These are phyloP conservation scores for Potentilla sterilis DNA, from an alignment of 306 rosid genomes.

Conservation along the genomic window DNA sequence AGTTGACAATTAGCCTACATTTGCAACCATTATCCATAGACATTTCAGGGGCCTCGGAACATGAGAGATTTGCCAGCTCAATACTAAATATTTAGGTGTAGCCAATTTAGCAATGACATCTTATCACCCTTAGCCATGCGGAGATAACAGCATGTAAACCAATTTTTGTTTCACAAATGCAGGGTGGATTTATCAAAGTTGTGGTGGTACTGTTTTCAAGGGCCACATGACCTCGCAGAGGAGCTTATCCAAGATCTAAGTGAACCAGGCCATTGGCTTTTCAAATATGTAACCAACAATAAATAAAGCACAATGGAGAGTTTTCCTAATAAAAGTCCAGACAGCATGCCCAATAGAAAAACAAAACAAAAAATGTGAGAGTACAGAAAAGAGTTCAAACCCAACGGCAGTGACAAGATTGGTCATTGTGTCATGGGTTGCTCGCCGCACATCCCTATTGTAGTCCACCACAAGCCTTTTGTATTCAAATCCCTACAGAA, in stretches of 20 bases:
- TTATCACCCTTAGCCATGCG: background rate
- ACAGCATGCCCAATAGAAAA: slow-evolving; percentile 4
- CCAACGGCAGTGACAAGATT: slow-evolving; percentile 63
- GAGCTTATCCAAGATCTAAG: slow-evolving; percentile 21
- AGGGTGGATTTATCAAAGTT: slow-evolving; percentile 11
- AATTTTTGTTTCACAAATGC: background rate
- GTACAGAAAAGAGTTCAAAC: slow-evolving; percentile 46
- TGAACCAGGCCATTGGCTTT: slow-evolving; percentile 16
- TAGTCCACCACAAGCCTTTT: slow-evolving; percentile 91
- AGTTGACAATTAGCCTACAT: slow-evolving; percentile 1
- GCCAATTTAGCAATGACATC: background rate
- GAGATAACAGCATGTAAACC: background rate
- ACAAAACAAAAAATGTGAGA: slow-evolving; percentile 17
- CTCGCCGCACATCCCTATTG: slow-evolving; percentile 90
- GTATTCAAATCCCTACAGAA: slow-evolving; percentile 77
- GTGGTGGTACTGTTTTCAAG: slow-evolving; percentile 15
- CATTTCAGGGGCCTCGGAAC: background rate
- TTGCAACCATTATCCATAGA: slow-evolving; percentile 3
- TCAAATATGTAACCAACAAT: background rate
- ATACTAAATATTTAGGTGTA: background rate
- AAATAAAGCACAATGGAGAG: background rate
- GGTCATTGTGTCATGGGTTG: slow-evolving; percentile 87
- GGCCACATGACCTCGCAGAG: slow-evolving; percentile 4
- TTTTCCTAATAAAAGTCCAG: slow-evolving; percentile 17
- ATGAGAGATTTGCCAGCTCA: background rate